Evolutionary conservation across 257 asterid species (phyloP), one percentile per base, ranked within the genome.

Genomic region (Solanum bukasovii): DNA sequence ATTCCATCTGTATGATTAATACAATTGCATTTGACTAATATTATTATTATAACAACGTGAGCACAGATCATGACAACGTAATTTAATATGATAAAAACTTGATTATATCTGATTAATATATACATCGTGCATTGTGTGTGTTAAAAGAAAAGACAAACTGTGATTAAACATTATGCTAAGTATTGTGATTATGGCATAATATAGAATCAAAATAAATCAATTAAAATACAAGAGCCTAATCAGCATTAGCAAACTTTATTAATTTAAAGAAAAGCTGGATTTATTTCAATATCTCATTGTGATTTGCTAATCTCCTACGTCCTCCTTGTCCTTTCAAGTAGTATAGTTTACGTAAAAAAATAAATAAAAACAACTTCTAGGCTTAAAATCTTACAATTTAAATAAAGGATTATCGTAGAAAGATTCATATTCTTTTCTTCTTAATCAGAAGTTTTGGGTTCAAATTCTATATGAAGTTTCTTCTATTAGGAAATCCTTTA

Each of bases 381-480:
- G 13, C 29, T 61, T 61, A 61, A 21, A 61, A 8, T 61, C 10
- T 61, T 9, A 21, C 13, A 61, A 61, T 8, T 61, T 21, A 23
- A 23, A 61, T 21, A 8, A 9, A 61, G 3, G 6, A 0, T 14
- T 52, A 16, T 52, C 1, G 21, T 49, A 14, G 61, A 49, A 49
- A 5, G 8, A 16, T 18, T 14, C 7, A 2, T 16, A 49, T 5
- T 16, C 3, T 49, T 16, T 52, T 16, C 1, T 52, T 52, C 1
- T 63, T 9, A 4, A 63, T 63, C 13, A 23, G 3, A 70, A 9
- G 12, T 29, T 3, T 70, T 20, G 2, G 6, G 0, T 70, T 70
- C 0, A 9, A 14, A 0, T 3, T 13, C 0, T 31, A 9, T 13
- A 31, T 14, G 4, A 29, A 68, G 7, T 31, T 2, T 65, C 3